Evolutionary conservation across 192 early-diverging fungal genomes (phyloP).

Genomic region (Entomortierella chlamydospora): DNA sequence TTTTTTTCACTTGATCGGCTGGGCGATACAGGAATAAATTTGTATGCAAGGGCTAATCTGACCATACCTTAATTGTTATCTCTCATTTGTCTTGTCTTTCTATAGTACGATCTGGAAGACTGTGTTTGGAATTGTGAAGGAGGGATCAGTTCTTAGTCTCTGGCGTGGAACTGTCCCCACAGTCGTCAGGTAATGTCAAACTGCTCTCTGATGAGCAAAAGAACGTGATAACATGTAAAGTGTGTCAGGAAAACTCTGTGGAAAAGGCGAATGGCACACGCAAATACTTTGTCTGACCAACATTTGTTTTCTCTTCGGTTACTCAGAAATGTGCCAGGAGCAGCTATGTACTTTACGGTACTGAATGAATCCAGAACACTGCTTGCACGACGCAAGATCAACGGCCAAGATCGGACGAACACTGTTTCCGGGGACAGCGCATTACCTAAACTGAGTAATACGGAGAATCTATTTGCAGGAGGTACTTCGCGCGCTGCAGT

Average conservation of each 20-base stretch:
- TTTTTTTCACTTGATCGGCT: neutral
- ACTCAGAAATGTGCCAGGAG: slow-evolving; percentile 74
- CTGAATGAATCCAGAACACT: slow-evolving; percentile 72
- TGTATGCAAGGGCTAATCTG: too few species aligned
- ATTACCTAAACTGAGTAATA: slow-evolving; percentile 62
- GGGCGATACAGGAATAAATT: neutral
- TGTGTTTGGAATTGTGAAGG: slow-evolving; percentile 68
- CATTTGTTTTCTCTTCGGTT: too few species aligned
- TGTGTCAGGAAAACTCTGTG: too few species aligned
- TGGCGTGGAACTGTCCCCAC: slow-evolving; percentile 87
- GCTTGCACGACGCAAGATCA: slow-evolving; percentile 55
- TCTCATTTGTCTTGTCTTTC: neutral
- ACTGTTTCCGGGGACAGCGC: slow-evolving; percentile 18
- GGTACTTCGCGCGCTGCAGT: slow-evolving; percentile 76
- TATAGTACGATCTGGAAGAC: slow-evolving; percentile 66
- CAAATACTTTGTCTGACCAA: too few species aligned
- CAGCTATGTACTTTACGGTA: slow-evolving; percentile 77
- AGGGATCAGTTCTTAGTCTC: slow-evolving; percentile 71
- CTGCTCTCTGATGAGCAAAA: neutral
- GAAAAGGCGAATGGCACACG: too few species aligned
- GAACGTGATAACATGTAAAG: neutral
- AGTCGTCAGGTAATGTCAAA: slow-evolving; percentile 62
- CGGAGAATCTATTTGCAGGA: slow-evolving; percentile 78
- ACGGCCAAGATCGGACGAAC: slow-evolving; percentile 17
- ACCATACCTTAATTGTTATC: neutral